Percentiles rank a stretch among this genome's conserved stretches.
phyloP scores from a whole-genome alignment of 208 protist species.

The Trypanosoma melophagium region DNA sequence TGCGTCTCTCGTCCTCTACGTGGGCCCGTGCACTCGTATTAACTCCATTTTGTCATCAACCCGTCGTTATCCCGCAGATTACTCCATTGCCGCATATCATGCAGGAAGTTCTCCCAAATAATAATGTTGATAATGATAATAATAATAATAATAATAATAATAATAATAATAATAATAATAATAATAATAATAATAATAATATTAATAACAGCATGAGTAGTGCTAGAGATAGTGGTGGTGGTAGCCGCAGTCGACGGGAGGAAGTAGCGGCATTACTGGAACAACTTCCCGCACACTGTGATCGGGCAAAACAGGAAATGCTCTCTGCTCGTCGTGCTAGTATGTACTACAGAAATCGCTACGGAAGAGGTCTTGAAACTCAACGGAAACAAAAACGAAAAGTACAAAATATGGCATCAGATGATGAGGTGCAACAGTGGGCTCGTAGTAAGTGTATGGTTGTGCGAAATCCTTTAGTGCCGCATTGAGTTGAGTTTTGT shows the following conservation, averaged over 20 bases:
- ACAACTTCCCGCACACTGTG: constrained; percentile 47
- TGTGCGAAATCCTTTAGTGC: constrained; percentile 21
- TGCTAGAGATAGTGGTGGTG: constrained; percentile 20
- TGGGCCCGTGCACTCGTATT: constrained; percentile 25
- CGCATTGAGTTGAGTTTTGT: neutral
- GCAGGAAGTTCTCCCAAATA: neutral
- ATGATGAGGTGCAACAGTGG: constrained; percentile 37
- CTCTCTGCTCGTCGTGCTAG: constrained; percentile 49
- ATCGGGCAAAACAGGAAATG: constrained; percentile 47
- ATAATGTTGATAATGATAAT: constrained; percentile 4
- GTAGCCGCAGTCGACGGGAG: constrained; percentile 28
- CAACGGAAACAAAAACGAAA: constrained; percentile 33
- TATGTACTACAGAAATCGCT: constrained; percentile 70
- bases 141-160: no score
- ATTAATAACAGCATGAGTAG: constrained; percentile 10
- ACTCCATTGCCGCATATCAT: constrained; percentile 14
- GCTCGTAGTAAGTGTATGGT: constrained; percentile 18
- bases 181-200: constrained; percentile 11
- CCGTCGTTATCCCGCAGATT: constrained; percentile 38
- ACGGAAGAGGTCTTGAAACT: constrained; percentile 46
- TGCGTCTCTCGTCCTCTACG: constrained; percentile 1
- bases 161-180: no score
- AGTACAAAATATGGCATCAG: constrained; percentile 14
- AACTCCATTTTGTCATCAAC: constrained; percentile 71
- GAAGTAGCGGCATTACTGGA: constrained; percentile 54